phyloP scores from a whole-genome alignment of 2,329 filamentous ascomycete genomes.

The Aureobasidium sp. region DNA sequence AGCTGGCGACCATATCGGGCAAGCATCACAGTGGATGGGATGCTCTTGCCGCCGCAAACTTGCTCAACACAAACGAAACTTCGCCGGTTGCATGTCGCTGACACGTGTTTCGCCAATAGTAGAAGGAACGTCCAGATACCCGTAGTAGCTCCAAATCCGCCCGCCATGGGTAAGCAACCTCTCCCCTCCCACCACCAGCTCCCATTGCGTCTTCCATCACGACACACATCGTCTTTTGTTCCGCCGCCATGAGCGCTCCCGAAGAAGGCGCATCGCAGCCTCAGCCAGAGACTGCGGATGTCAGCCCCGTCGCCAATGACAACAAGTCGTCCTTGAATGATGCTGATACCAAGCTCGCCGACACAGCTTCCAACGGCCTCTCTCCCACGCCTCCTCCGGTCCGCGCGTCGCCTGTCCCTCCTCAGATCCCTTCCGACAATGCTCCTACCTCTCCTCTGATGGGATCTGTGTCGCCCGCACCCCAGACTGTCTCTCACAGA shows the following conservation, averaged over 20 bases:
- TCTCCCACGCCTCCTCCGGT: conserved; percentile 36
- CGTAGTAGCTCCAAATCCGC: not conserved
- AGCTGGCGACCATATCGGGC: not conserved
- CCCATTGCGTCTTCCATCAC: conserved; percentile 12
- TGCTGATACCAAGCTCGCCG: conserved; percentile 18
- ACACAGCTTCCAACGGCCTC: conserved; percentile 40
- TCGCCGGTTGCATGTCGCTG: conserved; percentile 2
- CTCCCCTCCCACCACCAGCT: not conserved
- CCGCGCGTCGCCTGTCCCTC: conserved; percentile 42
- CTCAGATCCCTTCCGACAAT: conserved; percentile 39
- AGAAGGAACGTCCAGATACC: conserved; percentile 11
- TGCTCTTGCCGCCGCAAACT: conserved; percentile 12
- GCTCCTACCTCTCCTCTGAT: conserved; percentile 50
- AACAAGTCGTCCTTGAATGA: conserved; percentile 8
- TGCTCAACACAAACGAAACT: conserved; percentile 8
- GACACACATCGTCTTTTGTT: not conserved
- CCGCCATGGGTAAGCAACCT: conserved; percentile 18
- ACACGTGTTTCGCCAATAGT: conserved; percentile 12
- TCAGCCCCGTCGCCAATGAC: not conserved
- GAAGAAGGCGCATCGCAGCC: conserved; percentile 7
- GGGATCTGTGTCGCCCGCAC: conserved; percentile 35
- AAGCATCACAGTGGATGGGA: not conserved
- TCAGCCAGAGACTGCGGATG: not conserved
- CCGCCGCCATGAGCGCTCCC: conserved; percentile 10
- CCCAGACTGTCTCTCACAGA: conserved; percentile 57